phyloP scores from a whole-genome alignment of 768 basidiomycete species.

The Xerocomellus amylosporus region DNA sequence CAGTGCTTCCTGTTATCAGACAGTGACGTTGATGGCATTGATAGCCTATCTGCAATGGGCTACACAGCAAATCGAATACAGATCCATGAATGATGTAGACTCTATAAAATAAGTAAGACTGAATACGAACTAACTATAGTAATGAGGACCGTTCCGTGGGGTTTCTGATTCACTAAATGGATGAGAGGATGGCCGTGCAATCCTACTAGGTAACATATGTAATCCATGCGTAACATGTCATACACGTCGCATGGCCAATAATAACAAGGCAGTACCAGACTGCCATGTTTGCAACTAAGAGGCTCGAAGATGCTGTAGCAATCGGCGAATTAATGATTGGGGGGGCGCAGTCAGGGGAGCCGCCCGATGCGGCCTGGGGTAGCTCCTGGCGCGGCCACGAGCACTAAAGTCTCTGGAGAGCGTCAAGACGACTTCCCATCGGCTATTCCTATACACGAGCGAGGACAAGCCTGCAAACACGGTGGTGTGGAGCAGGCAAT shows the following conservation, averaged over 20 bases:
- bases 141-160: not conserved
- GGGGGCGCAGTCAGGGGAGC: not conserved
- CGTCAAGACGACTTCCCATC: constrained; percentile 45
- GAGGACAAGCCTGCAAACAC: constrained; percentile 52
- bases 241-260: not conserved
- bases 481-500: constrained; percentile 48
- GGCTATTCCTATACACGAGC: constrained; percentile 34
- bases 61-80: constrained; percentile 4
- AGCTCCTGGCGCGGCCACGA: not conserved
- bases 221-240: constrained; percentile 1
- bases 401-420: constrained; percentile 36
- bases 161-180: constrained; percentile 7
- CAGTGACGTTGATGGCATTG: not conserved
- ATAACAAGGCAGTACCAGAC: constrained; percentile 13
- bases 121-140: not conserved
- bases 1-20: not conserved
- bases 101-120: not conserved
- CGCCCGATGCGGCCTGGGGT: not conserved
- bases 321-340: not conserved
- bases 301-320: constrained; percentile 2
- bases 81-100: not conserved
- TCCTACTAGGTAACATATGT: constrained; percentile 12
- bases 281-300: not conserved
- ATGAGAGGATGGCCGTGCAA: not conserved
- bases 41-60: not conserved